phyloP scores from a whole-genome alignment of 2,329 filamentous ascomycete genomes.

The Trichoderma brevicompactum region DNA sequence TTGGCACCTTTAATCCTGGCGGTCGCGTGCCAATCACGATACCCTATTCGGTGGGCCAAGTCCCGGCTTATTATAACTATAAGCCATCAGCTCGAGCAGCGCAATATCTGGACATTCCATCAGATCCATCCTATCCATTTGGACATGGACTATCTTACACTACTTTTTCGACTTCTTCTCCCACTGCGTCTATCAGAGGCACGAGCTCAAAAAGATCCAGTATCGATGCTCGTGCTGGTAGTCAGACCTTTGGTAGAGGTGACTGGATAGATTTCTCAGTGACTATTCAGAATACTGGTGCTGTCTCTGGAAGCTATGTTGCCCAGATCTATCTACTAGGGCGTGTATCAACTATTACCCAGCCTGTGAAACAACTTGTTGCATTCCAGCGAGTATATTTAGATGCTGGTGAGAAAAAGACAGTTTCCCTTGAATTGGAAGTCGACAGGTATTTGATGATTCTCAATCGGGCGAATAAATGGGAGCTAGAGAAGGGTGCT shows the following conservation, averaged over 20 bases:
- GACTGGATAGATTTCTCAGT: constrained; percentile 23
- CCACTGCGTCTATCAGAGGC: constrained; percentile 16
- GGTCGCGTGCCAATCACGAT: constrained; percentile 21
- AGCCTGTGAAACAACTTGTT: constrained; percentile 25
- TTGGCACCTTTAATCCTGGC: constrained; percentile 25
- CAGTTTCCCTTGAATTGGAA: constrained; percentile 9
- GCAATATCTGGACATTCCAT: constrained; percentile 22
- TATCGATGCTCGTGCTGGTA: neutral
- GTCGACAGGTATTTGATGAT: constrained; percentile 28
- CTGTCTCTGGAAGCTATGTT: constrained; percentile 24
- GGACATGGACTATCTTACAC: constrained; percentile 27
- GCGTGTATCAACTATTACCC: constrained; percentile 25
- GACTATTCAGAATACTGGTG: constrained; percentile 17
- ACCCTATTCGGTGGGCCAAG: constrained; percentile 16
- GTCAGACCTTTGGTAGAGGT: constrained; percentile 13
- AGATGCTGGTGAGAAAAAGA: constrained; percentile 21
- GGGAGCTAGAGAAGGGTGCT: constrained; percentile 25
- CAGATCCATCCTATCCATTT: constrained; percentile 24
- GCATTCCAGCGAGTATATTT: constrained; percentile 28
- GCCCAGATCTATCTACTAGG: constrained; percentile 24
- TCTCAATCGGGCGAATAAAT: constrained; percentile 19
- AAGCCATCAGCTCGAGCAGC: constrained; percentile 22
- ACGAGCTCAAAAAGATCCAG: neutral
- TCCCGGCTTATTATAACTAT: constrained; percentile 27
- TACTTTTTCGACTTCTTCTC: constrained; percentile 13